Evolutionary conservation across 306 rosid species (phyloP).

Genomic region (Casuarina cunninghamiana): DNA sequence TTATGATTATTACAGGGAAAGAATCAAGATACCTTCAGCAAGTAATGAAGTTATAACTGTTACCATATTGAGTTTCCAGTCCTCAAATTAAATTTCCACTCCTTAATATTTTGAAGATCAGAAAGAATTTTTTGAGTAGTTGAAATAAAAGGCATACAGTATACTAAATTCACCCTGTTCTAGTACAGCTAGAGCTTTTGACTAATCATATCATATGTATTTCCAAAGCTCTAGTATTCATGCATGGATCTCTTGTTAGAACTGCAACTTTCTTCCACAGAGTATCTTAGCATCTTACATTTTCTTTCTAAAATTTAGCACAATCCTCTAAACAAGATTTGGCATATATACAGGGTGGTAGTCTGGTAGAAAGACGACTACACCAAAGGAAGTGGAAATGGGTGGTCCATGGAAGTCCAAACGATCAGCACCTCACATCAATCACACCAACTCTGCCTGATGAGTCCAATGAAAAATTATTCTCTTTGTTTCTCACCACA

Average conservation of each 20-base stretch:
- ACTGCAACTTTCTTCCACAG: neutral
- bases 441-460: conserved; percentile 56
- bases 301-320: conserved; percentile 1
- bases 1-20: no score
- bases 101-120: neutral
- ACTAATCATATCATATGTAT: neutral
- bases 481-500: conserved; percentile 71
- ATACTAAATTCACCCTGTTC: neutral
- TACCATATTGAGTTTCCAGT: no score
- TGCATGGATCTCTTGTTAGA: neutral
- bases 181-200: neutral
- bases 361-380: conserved; percentile 77
- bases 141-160: neutral
- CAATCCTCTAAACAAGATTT: conserved; percentile 13
- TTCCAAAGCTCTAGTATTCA: neutral
- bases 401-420: conserved; percentile 80
- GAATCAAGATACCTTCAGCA: no score
- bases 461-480: conserved; percentile 48
- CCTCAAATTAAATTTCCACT: neutral
- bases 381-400: conserved; percentile 96
- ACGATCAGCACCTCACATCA: conserved; percentile 65
- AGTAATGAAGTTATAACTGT: no score
- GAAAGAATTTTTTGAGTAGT: neutral
- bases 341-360: conserved; percentile 56
- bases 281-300: neutral